Percentiles rank a stretch among this genome's conserved stretches.
phyloP scores from a whole-genome alignment of 345 rosid genomes.

The Salix caprea region DNA sequence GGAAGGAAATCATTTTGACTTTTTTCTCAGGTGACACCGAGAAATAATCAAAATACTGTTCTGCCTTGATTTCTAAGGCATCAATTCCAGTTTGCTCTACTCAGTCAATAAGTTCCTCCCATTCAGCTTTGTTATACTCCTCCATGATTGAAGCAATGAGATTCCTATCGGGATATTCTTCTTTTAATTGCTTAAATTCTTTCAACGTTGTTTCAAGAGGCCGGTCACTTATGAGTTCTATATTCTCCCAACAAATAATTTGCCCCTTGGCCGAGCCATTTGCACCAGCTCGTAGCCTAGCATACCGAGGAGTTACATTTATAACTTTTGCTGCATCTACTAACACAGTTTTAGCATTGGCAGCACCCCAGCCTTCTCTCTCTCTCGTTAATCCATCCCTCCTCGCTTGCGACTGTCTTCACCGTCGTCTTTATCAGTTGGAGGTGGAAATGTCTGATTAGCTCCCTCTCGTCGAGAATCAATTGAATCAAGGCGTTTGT shows the following conservation, averaged over 20 bases:
- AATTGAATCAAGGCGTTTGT: no score
- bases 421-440: no score
- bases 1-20: no score
- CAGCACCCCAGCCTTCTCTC: no score
- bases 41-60: no score
- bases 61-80: no score
- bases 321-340: constrained; percentile 89
- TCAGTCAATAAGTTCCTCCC: constrained; percentile 96
- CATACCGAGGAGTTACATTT: constrained; percentile 92
- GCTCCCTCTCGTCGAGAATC: no score
- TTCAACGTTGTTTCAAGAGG: constrained; percentile 93
- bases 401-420: no score
- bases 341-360: no score
- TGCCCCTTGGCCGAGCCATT: constrained; percentile 79
- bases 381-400: no score
- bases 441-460: no score
- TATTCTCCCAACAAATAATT: constrained; percentile 96
- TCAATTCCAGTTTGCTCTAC: constrained; percentile 95
- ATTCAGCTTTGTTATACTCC: constrained; percentile 76
- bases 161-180: constrained; percentile 83
- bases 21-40: no score
- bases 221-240: constrained; percentile 91
- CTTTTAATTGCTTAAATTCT: constrained; percentile 76
- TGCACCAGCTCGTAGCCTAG: constrained; percentile 60
- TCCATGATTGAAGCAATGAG: constrained; percentile 98